Base-by-base conservation (phyloP, 768 basidiomycete genomes). In the Rhizopogon vinicolor region DNA sequence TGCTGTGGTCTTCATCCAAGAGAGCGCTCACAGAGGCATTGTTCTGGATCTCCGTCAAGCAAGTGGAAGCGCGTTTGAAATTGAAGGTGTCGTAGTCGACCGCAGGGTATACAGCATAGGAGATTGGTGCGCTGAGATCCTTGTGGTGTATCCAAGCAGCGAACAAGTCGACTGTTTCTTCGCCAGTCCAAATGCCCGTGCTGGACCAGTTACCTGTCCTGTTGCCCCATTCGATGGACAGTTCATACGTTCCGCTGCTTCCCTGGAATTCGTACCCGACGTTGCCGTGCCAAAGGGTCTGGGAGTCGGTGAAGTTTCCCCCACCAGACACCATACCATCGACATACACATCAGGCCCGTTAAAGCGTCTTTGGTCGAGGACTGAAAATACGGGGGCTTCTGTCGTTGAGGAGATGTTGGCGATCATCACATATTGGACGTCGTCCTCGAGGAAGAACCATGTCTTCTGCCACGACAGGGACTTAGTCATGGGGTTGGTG, bases 391-490 rank as follows among this genome's bases (percentile, higher is more conserved):
- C 76, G 2, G 82, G 73, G 2, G 78, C 75, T 49, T 63, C 66
- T 35, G 73, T 73, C 5, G 69, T 71, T 0, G 81, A 80, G 19
- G 74, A 63, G 43, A 87, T 67, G 57, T 72, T 73, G 49, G 82
- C 74, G 25, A 88, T 62, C 77, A 83, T 82, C 57, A 88, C 81
- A 58, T 82, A 77, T 60, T 86, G 84, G 7, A 83, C 72, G 55
- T 85, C 83, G 60, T 83, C 68, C 12, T 79, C 76, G 33, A 89
- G 73, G 78, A 87, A 89, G 72, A 89, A 88, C 83, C 85, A 88
- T 0, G 80, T 76, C 68, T 89, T 89, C 61, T 86, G 84, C 76
- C 79, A 90, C 41, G 72, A 65, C 33, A 89, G 66, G 9, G 74
- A 62, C n/a, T 70, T 60, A 4, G 85, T 87, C 44, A 73, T 52